These are phyloP conservation scores for Miscanthus lutarioriparius DNA, from an alignment of 176 grass and related monocot genomes.

Conservation along the genomic window DNA sequence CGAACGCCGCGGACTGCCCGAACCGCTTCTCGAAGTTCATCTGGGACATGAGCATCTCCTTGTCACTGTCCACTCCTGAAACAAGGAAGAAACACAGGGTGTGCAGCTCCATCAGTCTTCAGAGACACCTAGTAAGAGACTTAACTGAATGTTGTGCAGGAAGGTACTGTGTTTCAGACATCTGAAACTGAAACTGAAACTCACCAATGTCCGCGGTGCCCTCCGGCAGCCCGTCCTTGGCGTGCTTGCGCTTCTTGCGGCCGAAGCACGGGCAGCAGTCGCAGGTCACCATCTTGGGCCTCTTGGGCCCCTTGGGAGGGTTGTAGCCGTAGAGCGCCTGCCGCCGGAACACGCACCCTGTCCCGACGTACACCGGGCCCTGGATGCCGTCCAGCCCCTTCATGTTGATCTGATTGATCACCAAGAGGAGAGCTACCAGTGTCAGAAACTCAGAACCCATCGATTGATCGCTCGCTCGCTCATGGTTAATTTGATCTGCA, in stretches of 20 bases:
- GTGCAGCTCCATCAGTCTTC: background rate
- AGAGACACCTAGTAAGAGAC: background rate
- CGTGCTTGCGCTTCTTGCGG: slow-evolving; percentile 77
- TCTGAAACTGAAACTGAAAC: background rate
- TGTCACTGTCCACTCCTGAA: slow-evolving; percentile 68
- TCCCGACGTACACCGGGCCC: slow-evolving; percentile 93
- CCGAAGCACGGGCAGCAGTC: slow-evolving; percentile 98
- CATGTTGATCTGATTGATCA: slow-evolving; percentile 84
- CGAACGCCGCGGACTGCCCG: slow-evolving; percentile 88
- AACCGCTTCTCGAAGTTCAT: slow-evolving; percentile 99
- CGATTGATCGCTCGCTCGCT: background rate
- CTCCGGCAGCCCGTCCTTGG: slow-evolving; percentile 67
- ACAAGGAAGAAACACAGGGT: background rate
- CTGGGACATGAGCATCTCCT: slow-evolving; percentile 95
- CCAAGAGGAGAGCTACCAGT: background rate
- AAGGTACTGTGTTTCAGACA: background rate
- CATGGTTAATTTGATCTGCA: background rate
- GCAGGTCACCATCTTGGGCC: slow-evolving; percentile 95
- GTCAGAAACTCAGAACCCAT: background rate
- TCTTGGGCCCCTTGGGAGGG: slow-evolving; percentile 85
- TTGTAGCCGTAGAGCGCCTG: slow-evolving; percentile 99
- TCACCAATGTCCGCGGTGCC: slow-evolving; percentile 49
- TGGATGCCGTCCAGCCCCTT: slow-evolving; percentile 97
- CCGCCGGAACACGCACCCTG: slow-evolving; percentile 89
- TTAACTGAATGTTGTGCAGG: background rate